Percentiles rank a stretch among this genome's conserved stretches.
Conservation (phyloP, 768 basidiomycete genomes). For the Termitomyces sp. region DNA sequence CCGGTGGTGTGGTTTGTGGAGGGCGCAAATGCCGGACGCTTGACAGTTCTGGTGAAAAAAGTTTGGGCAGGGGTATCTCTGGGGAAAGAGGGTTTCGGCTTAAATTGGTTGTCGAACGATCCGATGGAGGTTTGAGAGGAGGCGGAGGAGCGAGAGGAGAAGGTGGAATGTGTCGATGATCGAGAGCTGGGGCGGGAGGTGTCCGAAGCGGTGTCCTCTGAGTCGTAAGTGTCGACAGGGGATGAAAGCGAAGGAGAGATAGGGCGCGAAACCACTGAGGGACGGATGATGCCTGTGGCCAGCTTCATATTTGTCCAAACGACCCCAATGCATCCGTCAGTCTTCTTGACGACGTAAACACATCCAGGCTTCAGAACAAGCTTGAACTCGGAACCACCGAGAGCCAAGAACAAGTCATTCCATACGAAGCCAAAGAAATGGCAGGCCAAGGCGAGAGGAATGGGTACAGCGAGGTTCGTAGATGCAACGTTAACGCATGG, state of each 20-base stretch:
- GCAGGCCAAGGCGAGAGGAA: constrained; percentile 31
- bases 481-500: not conserved
- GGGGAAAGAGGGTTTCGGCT: not conserved
- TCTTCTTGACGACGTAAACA: constrained; percentile 25
- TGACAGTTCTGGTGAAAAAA: not conserved
- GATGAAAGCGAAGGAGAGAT: constrained; percentile 1
- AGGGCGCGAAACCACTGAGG: not conserved
- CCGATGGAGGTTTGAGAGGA: constrained; percentile 27
- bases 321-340: constrained; percentile 19
- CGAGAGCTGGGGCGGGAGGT: constrained; percentile 39
- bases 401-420: constrained; percentile 32
- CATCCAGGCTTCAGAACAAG: constrained; percentile 26
- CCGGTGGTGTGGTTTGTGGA: constrained; percentile 13
- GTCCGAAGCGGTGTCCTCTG: constrained; percentile 17
- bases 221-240: constrained; percentile 7
- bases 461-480: constrained; percentile 15
- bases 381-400: constrained; percentile 32
- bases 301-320: constrained; percentile 22
- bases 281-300: not conserved
- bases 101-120: constrained; percentile 7
- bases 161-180: constrained; percentile 30
- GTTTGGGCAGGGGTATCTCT: not conserved
- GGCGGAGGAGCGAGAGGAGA: constrained; percentile 26
- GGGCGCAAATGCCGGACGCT: not conserved
- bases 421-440: constrained; percentile 28